These are phyloP conservation scores for Comarum palustre DNA, from an alignment of 306 rosid genomes.

Conservation along the genomic window DNA sequence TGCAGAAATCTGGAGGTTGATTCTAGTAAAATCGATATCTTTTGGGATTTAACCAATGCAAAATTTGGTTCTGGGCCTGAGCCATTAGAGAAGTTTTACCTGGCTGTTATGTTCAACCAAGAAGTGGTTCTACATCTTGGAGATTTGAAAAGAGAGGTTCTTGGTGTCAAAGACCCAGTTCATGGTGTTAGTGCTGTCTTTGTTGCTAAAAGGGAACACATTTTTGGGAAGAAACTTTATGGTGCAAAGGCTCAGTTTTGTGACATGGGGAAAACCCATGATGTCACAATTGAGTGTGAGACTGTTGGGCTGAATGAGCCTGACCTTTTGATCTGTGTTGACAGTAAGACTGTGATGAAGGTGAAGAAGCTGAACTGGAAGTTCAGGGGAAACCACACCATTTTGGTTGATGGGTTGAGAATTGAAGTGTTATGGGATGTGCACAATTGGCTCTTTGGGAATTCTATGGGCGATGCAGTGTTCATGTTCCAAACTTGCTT, in stretches of 20 bases:
- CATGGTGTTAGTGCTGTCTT: constrained; percentile 43
- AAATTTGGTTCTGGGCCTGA: constrained; percentile 81
- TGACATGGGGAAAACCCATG: constrained; percentile 63
- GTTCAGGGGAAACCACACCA: constrained; percentile 71
- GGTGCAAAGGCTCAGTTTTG: constrained; percentile 65
- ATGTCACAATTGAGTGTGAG: constrained; percentile 73
- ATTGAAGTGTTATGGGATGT: constrained; percentile 92
- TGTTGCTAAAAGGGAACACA: constrained; percentile 67
- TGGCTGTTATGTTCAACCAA: constrained; percentile 54
- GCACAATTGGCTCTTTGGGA: constrained; percentile 85
- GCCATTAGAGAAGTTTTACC: constrained; percentile 64
- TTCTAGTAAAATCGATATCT: constrained; percentile 48
- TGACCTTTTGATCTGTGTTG: constrained; percentile 64
- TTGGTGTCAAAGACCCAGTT: constrained; percentile 41
- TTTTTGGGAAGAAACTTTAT: constrained; percentile 68
- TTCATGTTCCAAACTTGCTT: constrained; percentile 81
- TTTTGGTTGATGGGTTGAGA: constrained; percentile 71
- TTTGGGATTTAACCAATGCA: constrained; percentile 75
- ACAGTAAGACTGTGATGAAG: constrained; percentile 65
- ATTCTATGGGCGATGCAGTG: constrained; percentile 61
- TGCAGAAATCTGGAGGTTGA: constrained; percentile 62
- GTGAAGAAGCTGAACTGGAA: constrained; percentile 85
- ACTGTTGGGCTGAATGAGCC: constrained; percentile 59
- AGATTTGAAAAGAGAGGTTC: constrained; percentile 56
- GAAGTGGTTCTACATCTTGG: constrained; percentile 60